phyloP scores from a whole-genome alignment of 441 rosid genomes.

The Croton laevigatus region DNA sequence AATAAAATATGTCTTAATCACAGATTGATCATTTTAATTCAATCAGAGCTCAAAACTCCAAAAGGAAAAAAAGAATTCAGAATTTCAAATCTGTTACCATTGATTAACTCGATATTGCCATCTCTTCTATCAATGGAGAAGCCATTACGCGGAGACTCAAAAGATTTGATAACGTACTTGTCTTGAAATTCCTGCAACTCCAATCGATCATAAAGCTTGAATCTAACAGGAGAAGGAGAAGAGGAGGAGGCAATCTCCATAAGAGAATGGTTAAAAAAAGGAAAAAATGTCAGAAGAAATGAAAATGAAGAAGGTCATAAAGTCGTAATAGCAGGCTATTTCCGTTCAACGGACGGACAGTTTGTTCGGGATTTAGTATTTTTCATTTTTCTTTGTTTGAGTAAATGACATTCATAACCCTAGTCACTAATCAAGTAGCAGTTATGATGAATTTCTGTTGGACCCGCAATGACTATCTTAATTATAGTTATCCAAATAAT shows the following conservation, averaged over 20 bases:
- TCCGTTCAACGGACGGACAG: neutral
- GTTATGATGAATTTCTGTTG: too few species aligned
- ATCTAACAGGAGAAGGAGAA: conserved; percentile 38
- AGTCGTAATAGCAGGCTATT: neutral
- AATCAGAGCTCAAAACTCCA: neutral
- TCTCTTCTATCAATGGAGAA: conserved; percentile 69
- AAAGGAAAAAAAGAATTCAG: neutral
- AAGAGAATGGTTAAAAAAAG: neutral
- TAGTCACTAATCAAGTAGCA: neutral
- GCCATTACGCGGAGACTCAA: conserved; percentile 57
- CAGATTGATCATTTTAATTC: neutral
- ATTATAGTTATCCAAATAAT: too few species aligned
- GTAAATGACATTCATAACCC: neutral
- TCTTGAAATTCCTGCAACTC: conserved; percentile 74
- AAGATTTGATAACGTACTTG: conserved; percentile 66
- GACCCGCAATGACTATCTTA: too few species aligned
- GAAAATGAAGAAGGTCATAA: too few species aligned
- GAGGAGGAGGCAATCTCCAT: conserved; percentile 15
- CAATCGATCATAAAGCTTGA: conserved; percentile 66
- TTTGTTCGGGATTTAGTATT: too few species aligned
- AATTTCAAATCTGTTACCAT: conserved; percentile 29
- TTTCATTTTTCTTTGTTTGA: too few species aligned
- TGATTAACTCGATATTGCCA: conserved; percentile 57
- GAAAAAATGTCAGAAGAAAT: neutral
- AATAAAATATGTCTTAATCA: neutral